Evolutionary conservation across 2,329 filamentous ascomycete genomes (phyloP).

Genomic region (Microcyclosporella mali): DNA sequence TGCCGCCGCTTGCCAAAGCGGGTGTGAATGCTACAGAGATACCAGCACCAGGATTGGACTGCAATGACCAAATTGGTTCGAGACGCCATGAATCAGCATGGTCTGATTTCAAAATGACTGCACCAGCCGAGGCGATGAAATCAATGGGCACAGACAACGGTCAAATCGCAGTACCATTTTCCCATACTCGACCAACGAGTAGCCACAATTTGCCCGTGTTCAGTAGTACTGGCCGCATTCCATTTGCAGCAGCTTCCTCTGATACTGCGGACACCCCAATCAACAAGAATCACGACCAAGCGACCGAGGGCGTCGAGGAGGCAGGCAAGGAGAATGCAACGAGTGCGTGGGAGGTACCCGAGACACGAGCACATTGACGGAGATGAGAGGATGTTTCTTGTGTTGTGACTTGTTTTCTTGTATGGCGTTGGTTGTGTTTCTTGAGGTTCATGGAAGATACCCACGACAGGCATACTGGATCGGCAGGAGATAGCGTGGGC

Average conservation of each 20-base stretch:
- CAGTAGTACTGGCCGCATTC: slow-evolving; percentile 29
- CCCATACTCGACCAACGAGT: slow-evolving; percentile 1
- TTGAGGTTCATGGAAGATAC: neutral
- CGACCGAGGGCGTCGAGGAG: neutral
- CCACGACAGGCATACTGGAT: neutral
- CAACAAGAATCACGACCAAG: no score
- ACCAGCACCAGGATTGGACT: no score
- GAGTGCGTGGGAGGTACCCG: slow-evolving; percentile 42
- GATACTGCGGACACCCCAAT: no score
- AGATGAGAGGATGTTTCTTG: neutral
- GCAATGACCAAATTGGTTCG: no score
- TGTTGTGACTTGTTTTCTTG: neutral
- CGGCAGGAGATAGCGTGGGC: no score
- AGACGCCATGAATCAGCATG: no score
- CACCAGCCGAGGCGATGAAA: neutral
- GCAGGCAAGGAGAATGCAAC: neutral
- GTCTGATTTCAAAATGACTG: neutral
- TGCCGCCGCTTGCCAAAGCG: neutral
- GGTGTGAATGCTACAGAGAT: neutral
- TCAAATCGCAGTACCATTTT: neutral
- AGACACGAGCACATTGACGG: slow-evolving; percentile 33
- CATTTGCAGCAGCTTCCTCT: slow-evolving; percentile 22
- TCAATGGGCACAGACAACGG: neutral
- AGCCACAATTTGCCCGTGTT: slow-evolving; percentile 21
- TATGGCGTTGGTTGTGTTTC: neutral